phyloP scores from a whole-genome alignment of 106 monocot species.

The Ottelia alismoides region DNA sequence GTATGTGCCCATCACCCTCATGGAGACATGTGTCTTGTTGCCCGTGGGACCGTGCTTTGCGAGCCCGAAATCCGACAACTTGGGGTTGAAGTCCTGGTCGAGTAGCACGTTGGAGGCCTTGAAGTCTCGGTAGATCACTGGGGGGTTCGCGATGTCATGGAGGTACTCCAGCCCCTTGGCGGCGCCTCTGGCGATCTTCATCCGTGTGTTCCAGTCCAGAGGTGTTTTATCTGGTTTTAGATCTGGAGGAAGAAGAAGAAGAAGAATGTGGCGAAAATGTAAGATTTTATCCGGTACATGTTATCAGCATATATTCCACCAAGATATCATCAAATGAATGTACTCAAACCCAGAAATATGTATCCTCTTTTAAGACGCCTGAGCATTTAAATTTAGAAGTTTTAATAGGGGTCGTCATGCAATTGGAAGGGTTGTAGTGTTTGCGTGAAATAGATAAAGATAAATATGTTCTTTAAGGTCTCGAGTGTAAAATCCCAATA shows the following conservation, averaged over 20 bases:
- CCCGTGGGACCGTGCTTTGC: conserved; percentile 32
- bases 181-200: conserved; percentile 31
- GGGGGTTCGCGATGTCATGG: conserved; percentile 30
- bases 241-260: conserved; percentile 17
- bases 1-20: conserved; percentile 27
- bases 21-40: conserved; percentile 27
- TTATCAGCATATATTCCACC: too few relatives aligned
- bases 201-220: conserved; percentile 30
- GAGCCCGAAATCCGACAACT: conserved; percentile 31
- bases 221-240: conserved; percentile 12
- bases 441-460: too few relatives aligned
- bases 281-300: too few relatives aligned
- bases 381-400: too few relatives aligned
- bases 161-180: conserved; percentile 33
- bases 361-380: too few relatives aligned
- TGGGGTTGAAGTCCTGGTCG: conserved; percentile 24
- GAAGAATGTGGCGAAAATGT: too few relatives aligned
- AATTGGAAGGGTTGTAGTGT: too few relatives aligned
- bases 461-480: too few relatives aligned
- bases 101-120: conserved; percentile 36
- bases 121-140: conserved; percentile 33
- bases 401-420: too few relatives aligned
- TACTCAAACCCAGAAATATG: too few relatives aligned
- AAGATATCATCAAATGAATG: too few relatives aligned
- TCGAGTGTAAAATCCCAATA: too few relatives aligned